Conservation (phyloP, 2,329 filamentous ascomycete species). For the Chaetomiaceae sp. region DNA sequence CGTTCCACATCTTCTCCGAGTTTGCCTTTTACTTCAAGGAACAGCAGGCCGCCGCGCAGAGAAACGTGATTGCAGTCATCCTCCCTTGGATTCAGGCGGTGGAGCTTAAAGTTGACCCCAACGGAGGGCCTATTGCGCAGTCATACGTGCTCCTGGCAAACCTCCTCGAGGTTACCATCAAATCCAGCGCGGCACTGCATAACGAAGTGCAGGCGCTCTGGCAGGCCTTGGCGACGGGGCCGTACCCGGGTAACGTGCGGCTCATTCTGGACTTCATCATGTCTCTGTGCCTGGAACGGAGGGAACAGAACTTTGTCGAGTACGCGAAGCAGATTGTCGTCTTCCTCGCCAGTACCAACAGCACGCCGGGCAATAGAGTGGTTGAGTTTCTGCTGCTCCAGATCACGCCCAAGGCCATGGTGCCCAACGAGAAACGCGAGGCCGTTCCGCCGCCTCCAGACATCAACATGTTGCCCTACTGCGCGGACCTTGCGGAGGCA, state of each 20-base stretch:
- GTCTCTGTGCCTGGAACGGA: constrained; percentile 80
- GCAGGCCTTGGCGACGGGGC: constrained; percentile 91
- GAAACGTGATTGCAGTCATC: constrained; percentile 90
- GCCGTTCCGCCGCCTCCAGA: constrained; percentile 66
- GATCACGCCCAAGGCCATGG: constrained; percentile 94
- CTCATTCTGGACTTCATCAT: constrained; percentile 96
- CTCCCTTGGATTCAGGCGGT: constrained; percentile 95
- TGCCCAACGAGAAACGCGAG: constrained; percentile 75
- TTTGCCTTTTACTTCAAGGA: constrained; percentile 92
- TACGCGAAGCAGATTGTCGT: constrained; percentile 98
- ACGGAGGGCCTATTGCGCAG: constrained; percentile 79
- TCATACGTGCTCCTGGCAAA: constrained; percentile 96
- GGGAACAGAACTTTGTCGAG: constrained; percentile 96
- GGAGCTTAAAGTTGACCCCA: constrained; percentile 85
- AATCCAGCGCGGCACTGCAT: constrained; percentile 78
- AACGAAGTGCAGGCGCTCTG: constrained; percentile 97
- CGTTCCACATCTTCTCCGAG: constrained; percentile 92
- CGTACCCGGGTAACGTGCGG: constrained; percentile 88
- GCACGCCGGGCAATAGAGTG: constrained; percentile 75
- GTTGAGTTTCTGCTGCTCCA: constrained; percentile 90
- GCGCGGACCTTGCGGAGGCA: constrained; percentile 74
- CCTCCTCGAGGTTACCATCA: constrained; percentile 91
- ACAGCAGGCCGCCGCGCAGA: constrained; percentile 72
- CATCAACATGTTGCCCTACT: constrained; percentile 71
- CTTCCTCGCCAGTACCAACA: constrained; percentile 75